Conservation (phyloP, 1,284 basidiomycete species). For the Ceratobasidium sp. region DNA sequence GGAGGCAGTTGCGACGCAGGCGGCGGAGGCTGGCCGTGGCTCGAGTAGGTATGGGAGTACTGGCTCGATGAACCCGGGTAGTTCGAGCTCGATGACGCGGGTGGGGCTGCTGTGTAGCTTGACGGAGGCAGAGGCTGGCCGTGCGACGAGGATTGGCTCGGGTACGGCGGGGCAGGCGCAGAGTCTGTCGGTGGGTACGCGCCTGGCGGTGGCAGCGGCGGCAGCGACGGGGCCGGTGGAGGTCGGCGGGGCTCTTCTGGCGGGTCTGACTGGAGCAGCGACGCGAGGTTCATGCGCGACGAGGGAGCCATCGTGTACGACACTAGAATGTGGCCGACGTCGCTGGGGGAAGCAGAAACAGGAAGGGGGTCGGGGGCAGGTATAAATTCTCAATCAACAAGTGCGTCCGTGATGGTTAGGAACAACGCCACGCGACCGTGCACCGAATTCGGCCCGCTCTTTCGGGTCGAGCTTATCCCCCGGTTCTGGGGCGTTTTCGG, state of each 20-base stretch:
- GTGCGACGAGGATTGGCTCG: neutral
- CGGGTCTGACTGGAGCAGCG: conserved; percentile 27
- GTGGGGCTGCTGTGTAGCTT: neutral
- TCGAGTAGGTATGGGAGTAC: neutral
- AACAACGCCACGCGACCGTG: too few species aligned
- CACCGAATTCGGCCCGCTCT: conserved; percentile 8
- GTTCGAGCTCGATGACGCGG: neutral
- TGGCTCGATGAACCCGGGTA: conserved; percentile 4
- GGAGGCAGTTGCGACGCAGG: neutral
- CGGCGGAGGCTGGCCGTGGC: conserved; percentile 18
- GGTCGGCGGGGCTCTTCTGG: neutral
- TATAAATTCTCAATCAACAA: conserved; percentile 37
- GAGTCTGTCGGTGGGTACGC: neutral
- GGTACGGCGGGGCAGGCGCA: neutral
- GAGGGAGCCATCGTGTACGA: conserved; percentile 34
- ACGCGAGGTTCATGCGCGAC: conserved; percentile 35
- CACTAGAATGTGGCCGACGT: too few species aligned
- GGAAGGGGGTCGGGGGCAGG: neutral
- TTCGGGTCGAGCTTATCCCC: conserved; percentile 33
- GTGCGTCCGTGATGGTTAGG: neutral
- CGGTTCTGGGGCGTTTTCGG: neutral
- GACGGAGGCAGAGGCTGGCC: neutral
- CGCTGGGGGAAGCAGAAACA: conserved; percentile 1
- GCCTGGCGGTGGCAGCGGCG: conserved; percentile 1
- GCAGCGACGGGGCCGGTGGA: conserved; percentile 1